These are phyloP conservation scores for Aspergillus pseudoviridinutans DNA, from an alignment of 2,329 filamentous ascomycete species.

Conservation along the genomic window DNA sequence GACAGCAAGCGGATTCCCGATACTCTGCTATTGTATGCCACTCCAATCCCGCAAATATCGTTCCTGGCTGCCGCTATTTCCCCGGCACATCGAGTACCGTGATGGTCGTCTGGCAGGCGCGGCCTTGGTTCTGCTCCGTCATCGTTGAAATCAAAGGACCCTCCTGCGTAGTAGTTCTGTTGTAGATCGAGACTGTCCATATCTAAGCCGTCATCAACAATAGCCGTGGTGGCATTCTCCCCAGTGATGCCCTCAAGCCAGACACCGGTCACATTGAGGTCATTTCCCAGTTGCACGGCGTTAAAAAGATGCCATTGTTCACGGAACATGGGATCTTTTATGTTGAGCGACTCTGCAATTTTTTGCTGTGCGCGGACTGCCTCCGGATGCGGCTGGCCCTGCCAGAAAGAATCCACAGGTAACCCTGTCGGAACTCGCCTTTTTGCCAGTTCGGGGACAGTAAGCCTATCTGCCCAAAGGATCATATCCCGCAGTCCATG, in stretches of 20 bases:
- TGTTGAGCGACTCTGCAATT: conserved; percentile 65
- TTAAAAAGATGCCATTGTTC: conserved; percentile 98
- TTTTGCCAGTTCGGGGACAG: conserved; percentile 15
- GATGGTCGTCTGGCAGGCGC: conserved; percentile 73
- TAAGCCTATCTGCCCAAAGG: conserved; percentile 74
- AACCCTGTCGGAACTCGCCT: too few relatives aligned
- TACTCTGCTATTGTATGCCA: conserved; percentile 88
- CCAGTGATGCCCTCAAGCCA: conserved; percentile 92
- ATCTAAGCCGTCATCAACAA: conserved; percentile 93
- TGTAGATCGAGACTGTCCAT: conserved; percentile 92
- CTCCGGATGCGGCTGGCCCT: conserved; percentile 35
- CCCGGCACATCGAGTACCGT: conserved; percentile 91
- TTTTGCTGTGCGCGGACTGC: conserved; percentile 57
- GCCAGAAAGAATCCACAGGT: too few relatives aligned
- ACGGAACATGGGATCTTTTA: conserved; percentile 83
- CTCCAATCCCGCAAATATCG: conserved; percentile 89
- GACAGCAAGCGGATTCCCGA: conserved; percentile 90
- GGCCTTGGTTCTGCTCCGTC: conserved; percentile 73
- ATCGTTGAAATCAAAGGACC: conserved; percentile 97
- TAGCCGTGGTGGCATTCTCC: conserved; percentile 81
- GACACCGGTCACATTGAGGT: conserved; percentile 89
- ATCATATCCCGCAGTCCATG: conserved; percentile 63
- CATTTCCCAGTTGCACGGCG: conserved; percentile 72
- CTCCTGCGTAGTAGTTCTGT: conserved; percentile 87
- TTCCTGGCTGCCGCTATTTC: conserved; percentile 92